phyloP scores from a whole-genome alignment of 2,329 filamentous ascomycete genomes.

The Fusarium tuaranense region DNA sequence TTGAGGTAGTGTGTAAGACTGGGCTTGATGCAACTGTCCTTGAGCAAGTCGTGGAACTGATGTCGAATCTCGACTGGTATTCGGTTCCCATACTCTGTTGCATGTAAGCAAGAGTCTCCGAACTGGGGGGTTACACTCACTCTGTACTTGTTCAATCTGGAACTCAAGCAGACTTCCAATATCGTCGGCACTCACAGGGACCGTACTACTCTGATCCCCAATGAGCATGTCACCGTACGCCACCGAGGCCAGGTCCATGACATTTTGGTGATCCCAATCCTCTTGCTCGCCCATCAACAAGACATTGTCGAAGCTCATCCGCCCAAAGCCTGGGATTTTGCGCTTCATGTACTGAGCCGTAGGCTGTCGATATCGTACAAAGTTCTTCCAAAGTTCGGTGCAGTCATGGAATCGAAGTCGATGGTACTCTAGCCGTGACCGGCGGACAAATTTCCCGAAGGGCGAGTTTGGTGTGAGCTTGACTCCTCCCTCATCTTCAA shows the following conservation, averaged over 20 bases:
- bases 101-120: constrained; percentile 21
- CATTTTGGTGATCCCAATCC: constrained; percentile 60
- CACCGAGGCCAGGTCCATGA: constrained; percentile 59
- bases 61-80: constrained; percentile 79
- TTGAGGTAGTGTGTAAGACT: constrained; percentile 81
- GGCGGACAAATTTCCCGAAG: constrained; percentile 82
- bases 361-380: constrained; percentile 83
- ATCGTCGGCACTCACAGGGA: constrained; percentile 79
- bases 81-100: constrained; percentile 77
- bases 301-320: constrained; percentile 70
- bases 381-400: constrained; percentile 82
- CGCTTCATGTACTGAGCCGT: constrained; percentile 75
- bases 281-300: constrained; percentile 61
- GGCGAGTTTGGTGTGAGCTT: constrained; percentile 80
- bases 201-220: constrained; percentile 53
- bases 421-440: constrained; percentile 82
- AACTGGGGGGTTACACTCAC: constrained; percentile 57
- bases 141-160: constrained; percentile 89
- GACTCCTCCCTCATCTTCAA: constrained; percentile 65
- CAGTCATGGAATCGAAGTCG: constrained; percentile 84
- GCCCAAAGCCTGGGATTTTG: constrained; percentile 69
- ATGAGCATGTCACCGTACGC: constrained; percentile 65
- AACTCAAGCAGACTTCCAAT: constrained; percentile 86
- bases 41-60: constrained; percentile 77
- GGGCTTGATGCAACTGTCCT: constrained; percentile 75